Evolutionary conservation across 176 grass and related monocot species (phyloP), one percentile per base, ranked within the genome.

Genomic region (Pharus latifolius): DNA sequence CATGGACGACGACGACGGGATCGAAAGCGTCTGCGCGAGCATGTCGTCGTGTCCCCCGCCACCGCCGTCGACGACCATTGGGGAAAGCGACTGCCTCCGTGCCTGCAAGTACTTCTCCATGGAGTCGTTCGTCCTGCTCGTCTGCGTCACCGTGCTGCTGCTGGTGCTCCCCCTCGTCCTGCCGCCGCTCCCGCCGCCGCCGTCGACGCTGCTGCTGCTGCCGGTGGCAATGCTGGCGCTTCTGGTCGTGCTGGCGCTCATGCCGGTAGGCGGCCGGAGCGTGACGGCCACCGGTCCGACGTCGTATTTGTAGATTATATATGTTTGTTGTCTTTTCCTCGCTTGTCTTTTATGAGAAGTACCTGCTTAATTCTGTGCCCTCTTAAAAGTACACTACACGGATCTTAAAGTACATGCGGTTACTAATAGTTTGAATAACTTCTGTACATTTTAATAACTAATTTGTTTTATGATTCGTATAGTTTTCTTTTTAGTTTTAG

Each of bases 101-200:
- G 23, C 84, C n/a, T n/a, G n/a, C 29, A 92, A 68, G 17, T 92
- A 92, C 73, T 92, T 88, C 73, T 59, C 75, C 31, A 49, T 56
- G 14, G 29, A 82, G 56, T 65, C 89, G 18, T 70, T 70, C 52
- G 52, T 78, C 5, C 77, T 92, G 40, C 77, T 92, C 16, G 43
- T 62, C 42, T 32, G 75, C 49, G 12, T 92, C 29, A 63, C 89
- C 25, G 40, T 82, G 29, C 80, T 75, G 10, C 65, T 92, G 59
- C 57, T 92, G 61, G 41, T 88, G 57, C 89, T 92, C 13, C 89
- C 89, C 28, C 76, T 84, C 52, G 37, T 85, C 24, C 63, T 92
- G 23, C 89, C 89, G 7, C 85, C 89, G n/a, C 83, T 92, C 47
- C 69, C 74, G 18, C 81, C 89, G n/a, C 89, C 89, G 15, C 89